Base-by-base conservation (phyloP, 345 rosid species). In the Eucalyptus sp. region DNA sequence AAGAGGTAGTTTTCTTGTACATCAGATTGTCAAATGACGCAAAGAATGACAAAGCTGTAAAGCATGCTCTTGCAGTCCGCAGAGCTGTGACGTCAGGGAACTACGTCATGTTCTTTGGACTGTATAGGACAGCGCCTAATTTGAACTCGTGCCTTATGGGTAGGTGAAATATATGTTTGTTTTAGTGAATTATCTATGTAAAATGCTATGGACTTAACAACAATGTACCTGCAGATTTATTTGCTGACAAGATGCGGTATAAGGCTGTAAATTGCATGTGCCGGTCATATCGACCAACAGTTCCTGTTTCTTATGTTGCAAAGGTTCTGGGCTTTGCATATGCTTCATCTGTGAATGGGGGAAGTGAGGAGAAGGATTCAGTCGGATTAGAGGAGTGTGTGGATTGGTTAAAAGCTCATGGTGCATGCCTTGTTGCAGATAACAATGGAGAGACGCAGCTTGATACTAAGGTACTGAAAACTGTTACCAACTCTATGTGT, bases 21-120 rank as follows among this genome's bases (percentile, higher is more conserved):
- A 48, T 64, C 92, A 98, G 99, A 91, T 96, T 98, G 92, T 94
- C 98, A 7, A 89, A 90, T 71, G 96, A 93, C 91, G 95, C 96
- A 52, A 97, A 95, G 93, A 89, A 94, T 90, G 96, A 96, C 87
- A 89, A 90, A 92, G 98, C 96, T 87, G 97, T 98, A 87, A 95
- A 93, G 92, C 99, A 98, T 94, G 99, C 99, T 66, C 98, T 98
- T 89, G 95, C 97, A 83, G 98, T 98, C 92, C 97, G 99, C 89
- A 94, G 96, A 89, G 99, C 99, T 43, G 99, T 98, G 62, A 92
- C 99, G 41, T 97, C 96, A 33, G 99, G 97, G 93, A 98, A 98
- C 90, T 98, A 97, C 86, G 95, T 96, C 86, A 87, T 88, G 93
- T 98, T 98, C 93, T 98, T 98, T 92, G 95, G 95, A 91, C 94